phyloP scores from a whole-genome alignment of 768 basidiomycete species.

The Russula dissimulans region DNA sequence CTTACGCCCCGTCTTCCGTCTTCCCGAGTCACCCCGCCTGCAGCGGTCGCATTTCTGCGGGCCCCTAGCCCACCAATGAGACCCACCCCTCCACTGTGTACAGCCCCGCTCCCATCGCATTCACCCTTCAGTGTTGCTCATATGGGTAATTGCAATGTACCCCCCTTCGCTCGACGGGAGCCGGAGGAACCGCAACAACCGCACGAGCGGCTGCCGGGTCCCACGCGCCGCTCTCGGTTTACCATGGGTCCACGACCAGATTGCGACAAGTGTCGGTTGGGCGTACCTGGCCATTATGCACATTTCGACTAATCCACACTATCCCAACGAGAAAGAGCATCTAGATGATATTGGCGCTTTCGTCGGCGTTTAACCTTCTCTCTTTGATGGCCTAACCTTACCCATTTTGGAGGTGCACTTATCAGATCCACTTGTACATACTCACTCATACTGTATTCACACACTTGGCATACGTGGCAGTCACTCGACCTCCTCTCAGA shows the following conservation, averaged over 20 bases:
- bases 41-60: not conserved
- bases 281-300: constrained; percentile 64
- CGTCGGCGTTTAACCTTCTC: not conserved
- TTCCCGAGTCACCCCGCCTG: not conserved
- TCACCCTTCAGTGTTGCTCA: constrained; percentile 12
- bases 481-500: not conserved
- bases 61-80: not conserved
- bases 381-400: not conserved
- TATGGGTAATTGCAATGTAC: constrained; percentile 12
- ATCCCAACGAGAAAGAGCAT: not conserved
- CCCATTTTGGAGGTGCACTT: not conserved
- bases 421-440: not conserved
- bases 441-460: not conserved
- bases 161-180: not conserved
- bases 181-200: constrained; percentile 16
- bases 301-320: constrained; percentile 42
- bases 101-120: not conserved
- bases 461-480: not conserved
- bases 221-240: constrained; percentile 38
- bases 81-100: constrained; percentile 2
- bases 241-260: constrained; percentile 66
- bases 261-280: constrained; percentile 54
- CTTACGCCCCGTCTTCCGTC: not conserved
- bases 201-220: not conserved
- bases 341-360: not conserved